phyloP scores from a whole-genome alignment of 2,329 filamentous ascomycete genomes.

The Diaporthe humulicola region DNA sequence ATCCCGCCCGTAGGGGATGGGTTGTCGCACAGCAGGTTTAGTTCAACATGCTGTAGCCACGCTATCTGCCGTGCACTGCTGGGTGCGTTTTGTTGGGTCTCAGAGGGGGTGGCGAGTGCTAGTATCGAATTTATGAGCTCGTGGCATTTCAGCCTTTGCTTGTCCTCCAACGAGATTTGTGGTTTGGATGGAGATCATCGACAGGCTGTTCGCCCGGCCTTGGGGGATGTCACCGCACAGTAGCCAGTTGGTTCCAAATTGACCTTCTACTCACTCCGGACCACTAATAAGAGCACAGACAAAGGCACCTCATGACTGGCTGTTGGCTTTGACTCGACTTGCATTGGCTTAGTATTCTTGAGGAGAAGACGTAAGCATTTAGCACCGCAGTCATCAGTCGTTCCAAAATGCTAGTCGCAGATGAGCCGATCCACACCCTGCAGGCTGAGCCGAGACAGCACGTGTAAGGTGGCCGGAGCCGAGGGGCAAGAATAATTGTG shows the following conservation, averaged over 20 bases:
- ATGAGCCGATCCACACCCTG: background rate
- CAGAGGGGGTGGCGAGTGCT: background rate
- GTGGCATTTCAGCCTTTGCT: background rate
- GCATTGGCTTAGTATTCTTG: background rate
- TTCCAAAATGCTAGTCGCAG: background rate
- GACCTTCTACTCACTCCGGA: too few species aligned
- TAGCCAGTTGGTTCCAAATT: background rate
- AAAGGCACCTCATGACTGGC: background rate
- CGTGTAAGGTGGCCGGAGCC: background rate
- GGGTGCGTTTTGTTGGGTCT: constrained; percentile 24
- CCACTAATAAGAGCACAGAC: too few species aligned
- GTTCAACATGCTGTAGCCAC: constrained; percentile 1
- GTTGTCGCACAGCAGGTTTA: background rate
- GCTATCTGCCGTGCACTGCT: constrained; percentile 1
- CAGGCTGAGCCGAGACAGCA: background rate
- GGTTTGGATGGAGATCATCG: background rate
- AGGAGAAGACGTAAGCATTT: background rate
- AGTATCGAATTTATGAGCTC: background rate
- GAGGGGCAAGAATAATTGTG: background rate
- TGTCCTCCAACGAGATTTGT: background rate
- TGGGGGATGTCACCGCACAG: background rate
- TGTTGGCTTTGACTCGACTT: background rate
- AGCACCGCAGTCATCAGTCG: background rate
- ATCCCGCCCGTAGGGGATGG: background rate
- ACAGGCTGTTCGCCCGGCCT: background rate